These are phyloP conservation scores for Phyllosticta capitalensis DNA, from an alignment of 2,329 filamentous ascomycete genomes.

Conservation along the genomic window DNA sequence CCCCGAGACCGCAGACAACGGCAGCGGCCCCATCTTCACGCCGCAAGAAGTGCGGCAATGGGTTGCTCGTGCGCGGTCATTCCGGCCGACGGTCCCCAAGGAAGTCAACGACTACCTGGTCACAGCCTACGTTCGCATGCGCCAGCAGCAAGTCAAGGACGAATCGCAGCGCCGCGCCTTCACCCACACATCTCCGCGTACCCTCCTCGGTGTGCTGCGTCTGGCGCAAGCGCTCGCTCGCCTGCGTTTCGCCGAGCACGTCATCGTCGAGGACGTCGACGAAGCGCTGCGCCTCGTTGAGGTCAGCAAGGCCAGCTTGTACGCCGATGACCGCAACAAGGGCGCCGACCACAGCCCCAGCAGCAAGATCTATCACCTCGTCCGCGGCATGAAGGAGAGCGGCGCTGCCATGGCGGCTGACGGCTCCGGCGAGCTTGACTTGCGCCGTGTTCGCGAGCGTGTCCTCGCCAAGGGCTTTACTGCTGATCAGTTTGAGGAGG, in stretches of 20 bases:
- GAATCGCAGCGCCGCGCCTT: slow-evolving; percentile 89
- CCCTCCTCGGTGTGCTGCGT: slow-evolving; percentile 83
- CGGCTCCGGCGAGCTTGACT: slow-evolving; percentile 67
- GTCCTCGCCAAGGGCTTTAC: slow-evolving; percentile 96
- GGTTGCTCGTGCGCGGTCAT: slow-evolving; percentile 84
- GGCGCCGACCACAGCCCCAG: slow-evolving; percentile 66
- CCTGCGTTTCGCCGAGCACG: slow-evolving; percentile 75
- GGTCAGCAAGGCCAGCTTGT: slow-evolving; percentile 84
- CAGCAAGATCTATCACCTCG: slow-evolving; percentile 89
- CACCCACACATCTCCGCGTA: slow-evolving; percentile 87
- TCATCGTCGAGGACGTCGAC: slow-evolving; percentile 88
- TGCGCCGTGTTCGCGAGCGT: slow-evolving; percentile 80
- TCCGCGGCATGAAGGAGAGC: slow-evolving; percentile 76
- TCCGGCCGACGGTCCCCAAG: slow-evolving; percentile 75
- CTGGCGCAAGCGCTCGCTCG: slow-evolving; percentile 88
- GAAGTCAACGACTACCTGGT: slow-evolving; percentile 91
- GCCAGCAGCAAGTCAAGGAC: slow-evolving; percentile 82
- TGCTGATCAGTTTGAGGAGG: slow-evolving; percentile 77
- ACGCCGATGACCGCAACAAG: slow-evolving; percentile 56
- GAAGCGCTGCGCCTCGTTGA: slow-evolving; percentile 86
- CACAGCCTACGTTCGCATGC: slow-evolving; percentile 90
- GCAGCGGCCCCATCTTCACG: slow-evolving; percentile 62
- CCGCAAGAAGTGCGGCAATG: slow-evolving; percentile 93
- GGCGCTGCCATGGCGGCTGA: slow-evolving; percentile 73
- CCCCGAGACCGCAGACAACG: slow-evolving; percentile 52